These are phyloP conservation scores for Botrytis hyacinthi DNA, from an alignment of 2,329 filamentous ascomycete species.

Conservation along the genomic window DNA sequence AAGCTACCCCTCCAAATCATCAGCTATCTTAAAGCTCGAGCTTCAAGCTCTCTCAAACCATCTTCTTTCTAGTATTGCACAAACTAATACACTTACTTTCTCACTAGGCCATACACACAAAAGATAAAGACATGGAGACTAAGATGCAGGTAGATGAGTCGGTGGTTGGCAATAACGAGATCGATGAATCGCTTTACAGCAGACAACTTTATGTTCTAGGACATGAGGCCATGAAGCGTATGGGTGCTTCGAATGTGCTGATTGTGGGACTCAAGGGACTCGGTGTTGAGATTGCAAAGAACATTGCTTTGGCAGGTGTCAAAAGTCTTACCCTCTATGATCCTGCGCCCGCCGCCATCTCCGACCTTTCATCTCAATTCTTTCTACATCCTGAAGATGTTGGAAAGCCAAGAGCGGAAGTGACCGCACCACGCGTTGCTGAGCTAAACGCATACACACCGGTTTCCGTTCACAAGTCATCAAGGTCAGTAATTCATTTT, in stretches of 20 bases:
- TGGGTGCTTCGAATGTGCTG: slow-evolving; percentile 93
- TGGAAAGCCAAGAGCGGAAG: slow-evolving; percentile 83
- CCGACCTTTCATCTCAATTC: slow-evolving; percentile 95
- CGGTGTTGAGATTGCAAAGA: slow-evolving; percentile 98
- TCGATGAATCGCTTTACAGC: slow-evolving; percentile 73
- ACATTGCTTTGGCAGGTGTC: slow-evolving; percentile 94
- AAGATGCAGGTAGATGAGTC: slow-evolving; percentile 65
- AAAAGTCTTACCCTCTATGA: slow-evolving; percentile 96
- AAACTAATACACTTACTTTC: not conserved
- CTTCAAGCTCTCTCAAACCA: slow-evolving; percentile 7
- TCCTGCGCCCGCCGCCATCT: slow-evolving; percentile 75
- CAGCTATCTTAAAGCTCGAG: slow-evolving; percentile 7
- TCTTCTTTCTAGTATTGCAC: not conserved
- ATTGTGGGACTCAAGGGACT: slow-evolving; percentile 89
- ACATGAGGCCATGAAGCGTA: slow-evolving; percentile 94
- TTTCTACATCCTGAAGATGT: slow-evolving; percentile 87
- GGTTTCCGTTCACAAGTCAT: slow-evolving; percentile 69
- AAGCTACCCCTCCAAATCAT: slow-evolving; percentile 24
- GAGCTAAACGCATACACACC: slow-evolving; percentile 97
- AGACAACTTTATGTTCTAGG: slow-evolving; percentile 70
- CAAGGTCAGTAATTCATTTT: slow-evolving; percentile 44
- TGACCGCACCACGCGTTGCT: slow-evolving; percentile 83
- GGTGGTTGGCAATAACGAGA: slow-evolving; percentile 54
- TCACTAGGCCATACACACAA: slow-evolving; percentile 43
- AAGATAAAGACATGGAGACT: slow-evolving; percentile 61